Evolutionary conservation across 2,329 filamentous ascomycete species (phyloP).

Genomic region (Trichoderma aggressivum): DNA sequence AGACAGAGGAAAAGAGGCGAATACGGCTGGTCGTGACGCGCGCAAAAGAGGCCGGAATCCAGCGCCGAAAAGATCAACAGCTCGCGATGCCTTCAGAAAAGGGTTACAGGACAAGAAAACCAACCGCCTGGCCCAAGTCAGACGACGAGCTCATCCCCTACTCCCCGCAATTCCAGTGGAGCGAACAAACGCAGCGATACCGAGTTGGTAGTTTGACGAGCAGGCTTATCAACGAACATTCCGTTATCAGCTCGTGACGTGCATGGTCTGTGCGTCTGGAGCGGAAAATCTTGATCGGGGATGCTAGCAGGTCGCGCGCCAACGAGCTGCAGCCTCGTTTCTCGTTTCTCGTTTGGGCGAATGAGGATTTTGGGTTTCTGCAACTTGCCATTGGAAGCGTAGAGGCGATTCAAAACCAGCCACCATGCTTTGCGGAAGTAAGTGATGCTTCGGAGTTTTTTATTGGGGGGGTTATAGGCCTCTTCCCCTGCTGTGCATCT

Average conservation of each 20-base stretch:
- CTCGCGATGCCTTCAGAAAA: neutral
- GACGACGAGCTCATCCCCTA: conserved; percentile 10
- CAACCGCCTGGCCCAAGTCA: neutral
- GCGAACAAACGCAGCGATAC: conserved; percentile 30
- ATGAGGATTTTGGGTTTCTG: neutral
- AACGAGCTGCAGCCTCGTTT: neutral
- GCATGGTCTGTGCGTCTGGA: conserved; percentile 16
- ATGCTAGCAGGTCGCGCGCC: conserved; percentile 18
- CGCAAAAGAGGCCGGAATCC: neutral
- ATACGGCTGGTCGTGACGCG: neutral
- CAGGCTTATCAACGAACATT: conserved; percentile 3
- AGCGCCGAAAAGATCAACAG: neutral
- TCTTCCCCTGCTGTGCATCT: neutral
- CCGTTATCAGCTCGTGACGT: conserved; percentile 19
- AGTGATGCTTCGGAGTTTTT: conserved; percentile 19
- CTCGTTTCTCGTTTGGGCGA: neutral
- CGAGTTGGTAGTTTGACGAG: neutral
- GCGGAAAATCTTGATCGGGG: conserved; percentile 27
- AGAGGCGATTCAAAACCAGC: conserved; percentile 28
- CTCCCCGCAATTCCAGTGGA: conserved; percentile 17
- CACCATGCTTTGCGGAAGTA: conserved; percentile 50
- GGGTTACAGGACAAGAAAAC: neutral
- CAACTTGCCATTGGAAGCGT: conserved; percentile 29
- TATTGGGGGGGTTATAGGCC: no score
- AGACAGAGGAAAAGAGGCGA: neutral